phyloP scores from a whole-genome alignment of 768 basidiomycete species.

The Saitozyma podzolica region DNA sequence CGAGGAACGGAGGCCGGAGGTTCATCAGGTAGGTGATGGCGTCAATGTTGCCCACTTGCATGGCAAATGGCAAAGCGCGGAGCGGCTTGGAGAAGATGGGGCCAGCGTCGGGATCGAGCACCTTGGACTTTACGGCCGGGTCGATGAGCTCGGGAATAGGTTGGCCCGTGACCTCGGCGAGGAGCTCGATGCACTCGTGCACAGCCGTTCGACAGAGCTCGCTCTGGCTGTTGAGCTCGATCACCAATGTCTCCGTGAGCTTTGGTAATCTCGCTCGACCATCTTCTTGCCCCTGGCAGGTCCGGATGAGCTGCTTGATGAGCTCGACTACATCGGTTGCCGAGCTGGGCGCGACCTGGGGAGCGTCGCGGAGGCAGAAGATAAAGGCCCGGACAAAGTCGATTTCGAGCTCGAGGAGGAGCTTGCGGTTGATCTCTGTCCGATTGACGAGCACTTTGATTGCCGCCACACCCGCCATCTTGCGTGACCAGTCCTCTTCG shows the following conservation, averaged over 20 bases:
- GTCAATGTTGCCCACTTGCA: constrained; percentile 97
- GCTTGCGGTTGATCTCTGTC: constrained; percentile 69
- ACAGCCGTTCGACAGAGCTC: constrained; percentile 78
- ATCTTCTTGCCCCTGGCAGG: constrained; percentile 54
- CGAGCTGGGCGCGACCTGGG: constrained; percentile 79
- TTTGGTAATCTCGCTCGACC: constrained; percentile 61
- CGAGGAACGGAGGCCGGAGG: constrained; percentile 82
- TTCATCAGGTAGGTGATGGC: constrained; percentile 91
- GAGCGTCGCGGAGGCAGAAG: constrained; percentile 91
- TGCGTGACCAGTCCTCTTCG: constrained; percentile 85
- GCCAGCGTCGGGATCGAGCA: constrained; percentile 63
- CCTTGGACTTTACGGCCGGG: constrained; percentile 74
- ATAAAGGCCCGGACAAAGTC: constrained; percentile 87
- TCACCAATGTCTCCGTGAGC: constrained; percentile 74
- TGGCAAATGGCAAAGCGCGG: constrained; percentile 86
- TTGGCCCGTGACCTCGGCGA: constrained; percentile 71
- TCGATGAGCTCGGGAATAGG: constrained; percentile 73
- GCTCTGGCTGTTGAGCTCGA: constrained; percentile 82
- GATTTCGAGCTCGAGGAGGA: constrained; percentile 81
- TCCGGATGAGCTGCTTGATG: constrained; percentile 57
- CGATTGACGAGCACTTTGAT: constrained; percentile 76
- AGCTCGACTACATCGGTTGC: constrained; percentile 75
- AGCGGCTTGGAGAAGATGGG: constrained; percentile 92
- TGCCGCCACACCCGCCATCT: constrained; percentile 84
- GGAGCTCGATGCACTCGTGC: constrained; percentile 73